phyloP scores from a whole-genome alignment of 257 asterid species.

The Jacaranda copaia region DNA sequence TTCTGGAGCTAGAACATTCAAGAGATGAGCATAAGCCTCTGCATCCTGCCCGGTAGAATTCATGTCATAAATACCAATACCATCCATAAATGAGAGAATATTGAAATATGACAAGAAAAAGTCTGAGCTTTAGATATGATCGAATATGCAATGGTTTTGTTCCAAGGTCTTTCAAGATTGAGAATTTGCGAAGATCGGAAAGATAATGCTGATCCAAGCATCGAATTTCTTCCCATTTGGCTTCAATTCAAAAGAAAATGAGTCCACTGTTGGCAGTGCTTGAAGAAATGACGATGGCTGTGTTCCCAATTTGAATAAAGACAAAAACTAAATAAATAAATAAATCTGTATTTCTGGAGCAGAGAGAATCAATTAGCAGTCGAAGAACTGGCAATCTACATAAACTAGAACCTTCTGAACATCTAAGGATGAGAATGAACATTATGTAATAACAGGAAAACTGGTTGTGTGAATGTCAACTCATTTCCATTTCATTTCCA shows the following conservation, averaged over 20 bases:
- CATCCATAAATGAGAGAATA: slow-evolving; percentile 8
- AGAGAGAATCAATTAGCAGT: background rate
- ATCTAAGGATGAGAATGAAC: slow-evolving; percentile 13
- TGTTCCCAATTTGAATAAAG: background rate
- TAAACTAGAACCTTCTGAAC: background rate
- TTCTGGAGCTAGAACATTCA: slow-evolving; percentile 95
- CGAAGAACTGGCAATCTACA: background rate
- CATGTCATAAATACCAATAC: slow-evolving; percentile 18
- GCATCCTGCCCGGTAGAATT: slow-evolving; percentile 72
- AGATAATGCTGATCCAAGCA: too few relatives aligned
- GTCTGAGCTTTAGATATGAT: too few relatives aligned
- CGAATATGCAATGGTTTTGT: background rate
- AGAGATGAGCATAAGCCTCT: slow-evolving; percentile 90
- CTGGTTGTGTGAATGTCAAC: background rate
- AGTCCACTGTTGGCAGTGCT: background rate
- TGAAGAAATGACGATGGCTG: background rate
- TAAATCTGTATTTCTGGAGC: background rate
- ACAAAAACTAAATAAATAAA: background rate
- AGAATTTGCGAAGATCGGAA: slow-evolving; percentile 9
- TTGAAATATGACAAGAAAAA: too few relatives aligned
- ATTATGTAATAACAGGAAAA: slow-evolving; percentile 23
- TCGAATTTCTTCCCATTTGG: background rate
- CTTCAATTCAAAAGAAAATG: slow-evolving; percentile 5
- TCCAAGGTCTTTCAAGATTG: background rate
- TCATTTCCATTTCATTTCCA: slow-evolving; percentile 24